Evolutionary conservation across 169 alveolate species (phyloP).

Genomic region (Plasmodium relictum): DNA sequence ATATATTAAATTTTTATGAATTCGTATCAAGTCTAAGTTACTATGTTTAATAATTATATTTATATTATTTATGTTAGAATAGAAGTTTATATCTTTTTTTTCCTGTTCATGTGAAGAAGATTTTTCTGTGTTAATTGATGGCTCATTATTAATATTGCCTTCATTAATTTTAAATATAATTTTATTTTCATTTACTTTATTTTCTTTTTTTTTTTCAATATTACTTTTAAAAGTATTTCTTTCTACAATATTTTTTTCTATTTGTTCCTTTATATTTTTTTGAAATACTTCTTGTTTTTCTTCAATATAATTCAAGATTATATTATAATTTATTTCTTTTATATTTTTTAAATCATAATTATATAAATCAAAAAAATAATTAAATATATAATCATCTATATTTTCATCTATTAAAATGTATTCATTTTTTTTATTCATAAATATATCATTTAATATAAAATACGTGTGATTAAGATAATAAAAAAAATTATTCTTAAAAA

Average conservation of each 20-base stretch:
- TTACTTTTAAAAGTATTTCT: constrained; percentile 13
- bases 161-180: neutral
- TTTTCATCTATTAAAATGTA: constrained; percentile 33
- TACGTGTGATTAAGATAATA: constrained; percentile 27
- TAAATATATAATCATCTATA: constrained; percentile 40
- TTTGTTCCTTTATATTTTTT: constrained; percentile 10
- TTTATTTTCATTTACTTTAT: neutral
- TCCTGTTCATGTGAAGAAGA: neutral
- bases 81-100: neutral
- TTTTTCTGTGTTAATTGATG: neutral
- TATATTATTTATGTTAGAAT: neutral
- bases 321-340: constrained; percentile 13
- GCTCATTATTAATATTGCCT: neutral
- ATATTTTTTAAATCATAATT: constrained; percentile 17
- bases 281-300: constrained; percentile 10
- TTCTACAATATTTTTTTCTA: constrained; percentile 23
- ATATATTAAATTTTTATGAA: constrained; percentile 55
- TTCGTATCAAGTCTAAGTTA: constrained; percentile 40
- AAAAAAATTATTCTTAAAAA: constrained; percentile 53
- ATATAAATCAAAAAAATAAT: constrained; percentile 32
- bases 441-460: constrained; percentile 28
- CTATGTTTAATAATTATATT: constrained; percentile 14
- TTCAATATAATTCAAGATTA: constrained; percentile 24
- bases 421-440: constrained; percentile 11
- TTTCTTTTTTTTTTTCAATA: neutral